Evolutionary conservation across 2,329 filamentous ascomycete genomes (phyloP).

Genomic region (Didymella arachidicola): DNA sequence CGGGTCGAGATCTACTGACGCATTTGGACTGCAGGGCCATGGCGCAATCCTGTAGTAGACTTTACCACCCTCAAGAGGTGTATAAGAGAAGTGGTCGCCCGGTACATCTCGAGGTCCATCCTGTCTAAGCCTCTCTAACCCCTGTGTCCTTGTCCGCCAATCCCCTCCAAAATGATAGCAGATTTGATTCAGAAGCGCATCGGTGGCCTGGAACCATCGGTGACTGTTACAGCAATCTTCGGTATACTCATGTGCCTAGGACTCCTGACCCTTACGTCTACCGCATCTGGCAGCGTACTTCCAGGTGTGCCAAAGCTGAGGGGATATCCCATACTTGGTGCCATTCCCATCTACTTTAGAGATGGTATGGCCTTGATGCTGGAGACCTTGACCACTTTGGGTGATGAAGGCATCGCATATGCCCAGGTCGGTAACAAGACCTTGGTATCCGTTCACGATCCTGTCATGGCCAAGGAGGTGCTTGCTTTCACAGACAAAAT

Average conservation of each 20-base stretch:
- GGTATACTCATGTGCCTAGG: constrained; percentile 1
- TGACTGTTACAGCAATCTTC: background rate
- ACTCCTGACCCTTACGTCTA: background rate
- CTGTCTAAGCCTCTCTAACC: no score
- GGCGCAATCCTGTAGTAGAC: no score
- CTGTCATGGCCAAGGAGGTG: constrained; percentile 9
- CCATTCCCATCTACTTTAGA: constrained; percentile 13
- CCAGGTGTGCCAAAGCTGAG: constrained; percentile 6
- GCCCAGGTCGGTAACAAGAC: constrained; percentile 11
- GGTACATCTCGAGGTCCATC: no score
- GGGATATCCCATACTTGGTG: constrained; percentile 10
- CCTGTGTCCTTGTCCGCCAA: no score
- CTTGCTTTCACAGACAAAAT: constrained; percentile 9
- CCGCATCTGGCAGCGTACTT: background rate
- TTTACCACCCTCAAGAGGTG: no score
- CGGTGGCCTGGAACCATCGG: background rate
- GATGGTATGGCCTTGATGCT: constrained; percentile 12
- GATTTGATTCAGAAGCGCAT: background rate
- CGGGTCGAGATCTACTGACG: no score
- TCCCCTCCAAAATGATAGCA: background rate
- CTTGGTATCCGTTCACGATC: constrained; percentile 13
- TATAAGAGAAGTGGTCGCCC: no score
- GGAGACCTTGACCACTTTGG: constrained; percentile 1
- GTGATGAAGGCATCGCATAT: constrained; percentile 13
- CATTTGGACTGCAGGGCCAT: no score